A percentile compares a stretch with the other conserved stretches of the same genome.
phyloP scores from a whole-genome alignment of 2,329 filamentous ascomycete genomes.

The Aureobasidium mangrovei region DNA sequence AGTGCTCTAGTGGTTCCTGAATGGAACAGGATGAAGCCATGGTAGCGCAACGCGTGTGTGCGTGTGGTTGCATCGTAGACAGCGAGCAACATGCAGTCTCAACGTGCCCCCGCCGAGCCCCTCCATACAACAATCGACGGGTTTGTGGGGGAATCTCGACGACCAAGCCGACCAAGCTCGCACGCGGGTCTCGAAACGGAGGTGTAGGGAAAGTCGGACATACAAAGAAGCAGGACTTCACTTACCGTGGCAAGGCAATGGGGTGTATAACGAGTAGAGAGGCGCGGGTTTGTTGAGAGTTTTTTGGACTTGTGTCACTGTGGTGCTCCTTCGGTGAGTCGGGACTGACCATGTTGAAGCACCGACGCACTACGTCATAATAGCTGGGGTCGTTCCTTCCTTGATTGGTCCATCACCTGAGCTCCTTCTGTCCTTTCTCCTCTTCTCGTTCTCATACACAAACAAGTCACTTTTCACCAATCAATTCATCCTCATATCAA shows the following conservation, averaged over 20 bases:
- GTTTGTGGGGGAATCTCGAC: constrained; percentile 6
- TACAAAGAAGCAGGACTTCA: neutral
- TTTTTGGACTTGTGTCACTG: neutral
- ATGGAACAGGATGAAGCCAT: neutral
- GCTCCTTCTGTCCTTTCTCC: neutral
- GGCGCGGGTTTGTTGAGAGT: constrained; percentile 5
- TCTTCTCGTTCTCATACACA: constrained; percentile 1
- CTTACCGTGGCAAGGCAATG: constrained; percentile 6
- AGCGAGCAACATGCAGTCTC: neutral
- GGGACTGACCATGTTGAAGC: neutral
- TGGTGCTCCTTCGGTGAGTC: constrained; percentile 3
- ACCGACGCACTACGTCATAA: neutral
- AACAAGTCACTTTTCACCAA: neutral
- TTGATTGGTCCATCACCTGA: constrained; percentile 7
- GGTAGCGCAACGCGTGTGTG: too few relatives aligned
- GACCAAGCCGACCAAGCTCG: neutral
- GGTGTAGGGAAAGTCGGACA: neutral
- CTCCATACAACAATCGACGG: neutral
- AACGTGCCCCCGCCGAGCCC: constrained; percentile 1
- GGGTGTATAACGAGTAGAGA: neutral
- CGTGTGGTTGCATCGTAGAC: too few relatives aligned
- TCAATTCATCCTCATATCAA: neutral
- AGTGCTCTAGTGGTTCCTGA: neutral
- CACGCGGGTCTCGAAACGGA: too few relatives aligned
- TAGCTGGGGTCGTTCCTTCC: neutral